Conservation (phyloP, 1,284 basidiomycete genomes). For the Cerrena zonata region DNA sequence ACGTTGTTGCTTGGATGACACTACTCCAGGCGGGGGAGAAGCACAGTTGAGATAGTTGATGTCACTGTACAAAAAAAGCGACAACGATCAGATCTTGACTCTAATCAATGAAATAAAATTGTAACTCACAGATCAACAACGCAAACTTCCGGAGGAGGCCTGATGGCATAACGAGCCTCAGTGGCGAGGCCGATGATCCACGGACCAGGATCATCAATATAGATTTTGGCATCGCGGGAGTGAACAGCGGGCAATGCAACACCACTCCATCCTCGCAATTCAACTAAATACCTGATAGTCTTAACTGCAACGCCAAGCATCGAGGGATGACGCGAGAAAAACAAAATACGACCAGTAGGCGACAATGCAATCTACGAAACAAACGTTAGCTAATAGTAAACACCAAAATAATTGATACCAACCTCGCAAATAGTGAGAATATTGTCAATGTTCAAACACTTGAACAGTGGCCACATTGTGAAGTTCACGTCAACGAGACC, state of each 20-base stretch:
- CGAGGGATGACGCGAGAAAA: slow-evolving; percentile 84
- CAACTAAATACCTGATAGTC: slow-evolving; percentile 88
- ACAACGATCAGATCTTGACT: no score
- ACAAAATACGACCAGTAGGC: slow-evolving; percentile 87
- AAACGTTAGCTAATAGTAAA: neutral
- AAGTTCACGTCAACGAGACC: slow-evolving; percentile 85
- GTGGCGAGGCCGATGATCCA: slow-evolving; percentile 91
- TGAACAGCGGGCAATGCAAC: slow-evolving; percentile 82
- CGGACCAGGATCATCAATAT: slow-evolving; percentile 81
- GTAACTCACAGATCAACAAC: slow-evolving; percentile 78
- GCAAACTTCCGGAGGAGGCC: slow-evolving; percentile 77
- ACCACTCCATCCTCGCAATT: slow-evolving; percentile 90
- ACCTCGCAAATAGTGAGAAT: slow-evolving; percentile 91
- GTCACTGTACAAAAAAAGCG: slow-evolving; percentile 48
- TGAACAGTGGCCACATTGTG: slow-evolving; percentile 96
- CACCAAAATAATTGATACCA: slow-evolving; percentile 6
- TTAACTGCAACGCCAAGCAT: slow-evolving; percentile 88
- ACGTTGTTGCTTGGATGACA: slow-evolving; percentile 76
- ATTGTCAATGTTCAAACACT: slow-evolving; percentile 89
- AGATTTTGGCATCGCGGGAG: slow-evolving; percentile 84
- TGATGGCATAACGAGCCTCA: slow-evolving; percentile 76
- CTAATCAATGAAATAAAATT: no score
- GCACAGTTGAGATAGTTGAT: slow-evolving; percentile 84
- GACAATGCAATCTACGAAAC: slow-evolving; percentile 73
- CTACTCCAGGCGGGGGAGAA: slow-evolving; percentile 71